Evolutionary conservation across 306 rosid species (phyloP), one percentile per base, ranked within the genome.

Genomic region (Cicer judaicum): DNA sequence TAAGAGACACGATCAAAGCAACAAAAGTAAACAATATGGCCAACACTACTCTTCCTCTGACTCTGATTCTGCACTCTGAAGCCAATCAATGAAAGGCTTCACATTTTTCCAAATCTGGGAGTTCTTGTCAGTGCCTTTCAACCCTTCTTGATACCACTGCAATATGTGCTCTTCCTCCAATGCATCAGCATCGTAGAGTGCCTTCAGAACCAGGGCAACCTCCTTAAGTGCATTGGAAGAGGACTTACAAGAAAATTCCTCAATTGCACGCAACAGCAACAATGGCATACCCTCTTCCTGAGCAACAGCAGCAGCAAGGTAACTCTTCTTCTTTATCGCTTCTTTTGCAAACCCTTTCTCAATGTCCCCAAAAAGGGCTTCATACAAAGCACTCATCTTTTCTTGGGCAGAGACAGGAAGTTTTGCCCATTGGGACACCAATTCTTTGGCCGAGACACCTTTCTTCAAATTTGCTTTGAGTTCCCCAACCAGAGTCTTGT

Each of bases 31-130:
- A 43, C 9, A 64, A 16, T 0, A 0, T 2, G 4, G 39, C 29
- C 67, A 55, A 55, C 16, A 4, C 57, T 43, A 85, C 24, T 88
- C 93, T 74, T 82, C 86, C 70, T 86, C 93, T 0, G 92, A 41
- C 73, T 88, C 93, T 14, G 93, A 88, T 74, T 88, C 93, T 0
- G 93, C 93, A 80, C 29, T 88, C 85, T 86, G 90, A 42, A 88
- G 90, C 93, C 93, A 88, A 0, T 78, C 82, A 8, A 88, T 69
- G 80, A 88, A 84, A 15, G 90, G 93, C 53, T 74, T 44, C 13
- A 69, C 80, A 56, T 84, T 88, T 85, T 88, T 86, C 93, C 93
- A 86, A 29, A 88, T 70, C 83, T 64, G 73, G 0, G 90, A 80
- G 73, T 66, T 69, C 83, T 84, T 86, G 55, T 69, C 50, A 19